A percentile compares a stretch with the other conserved stretches of the same genome.
phyloP scores from a whole-genome alignment of 2,329 filamentous ascomycete species.

The Botrytis paeoniae region DNA sequence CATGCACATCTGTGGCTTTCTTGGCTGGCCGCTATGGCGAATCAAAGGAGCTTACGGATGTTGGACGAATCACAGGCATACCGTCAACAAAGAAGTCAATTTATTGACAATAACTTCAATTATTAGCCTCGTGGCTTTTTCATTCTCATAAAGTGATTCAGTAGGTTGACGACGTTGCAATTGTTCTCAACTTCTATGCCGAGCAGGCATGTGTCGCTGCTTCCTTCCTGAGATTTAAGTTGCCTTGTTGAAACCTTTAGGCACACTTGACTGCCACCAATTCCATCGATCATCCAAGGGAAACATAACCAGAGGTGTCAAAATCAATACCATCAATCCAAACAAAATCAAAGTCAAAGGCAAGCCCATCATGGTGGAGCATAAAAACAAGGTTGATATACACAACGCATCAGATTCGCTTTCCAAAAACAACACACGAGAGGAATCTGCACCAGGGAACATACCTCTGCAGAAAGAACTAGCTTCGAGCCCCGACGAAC shows the following conservation, averaged over 20 bases:
- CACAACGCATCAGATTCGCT: background rate
- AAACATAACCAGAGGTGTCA: background rate
- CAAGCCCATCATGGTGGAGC: background rate
- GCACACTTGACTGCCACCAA: background rate
- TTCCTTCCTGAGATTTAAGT: background rate
- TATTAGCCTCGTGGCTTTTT: background rate
- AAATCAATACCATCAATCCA: background rate
- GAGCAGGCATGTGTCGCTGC: background rate
- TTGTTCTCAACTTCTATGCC: background rate
- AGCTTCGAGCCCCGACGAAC: background rate
- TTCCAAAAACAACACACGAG: background rate
- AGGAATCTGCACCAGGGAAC: background rate
- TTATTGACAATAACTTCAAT: background rate
- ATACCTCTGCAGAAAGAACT: constrained; percentile 1
- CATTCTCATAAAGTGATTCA: background rate
- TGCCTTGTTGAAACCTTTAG: background rate
- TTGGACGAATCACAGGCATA: background rate
- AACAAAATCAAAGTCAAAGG: background rate
- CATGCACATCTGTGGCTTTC: background rate
- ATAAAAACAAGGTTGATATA: background rate
- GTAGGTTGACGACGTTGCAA: background rate
- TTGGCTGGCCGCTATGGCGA: background rate
- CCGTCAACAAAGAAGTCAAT: constrained; percentile 1
- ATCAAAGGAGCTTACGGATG: background rate
- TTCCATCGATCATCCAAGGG: background rate